phyloP scores from a whole-genome alignment of 148 eudicot genomes.

The Camellia granthamiana region DNA sequence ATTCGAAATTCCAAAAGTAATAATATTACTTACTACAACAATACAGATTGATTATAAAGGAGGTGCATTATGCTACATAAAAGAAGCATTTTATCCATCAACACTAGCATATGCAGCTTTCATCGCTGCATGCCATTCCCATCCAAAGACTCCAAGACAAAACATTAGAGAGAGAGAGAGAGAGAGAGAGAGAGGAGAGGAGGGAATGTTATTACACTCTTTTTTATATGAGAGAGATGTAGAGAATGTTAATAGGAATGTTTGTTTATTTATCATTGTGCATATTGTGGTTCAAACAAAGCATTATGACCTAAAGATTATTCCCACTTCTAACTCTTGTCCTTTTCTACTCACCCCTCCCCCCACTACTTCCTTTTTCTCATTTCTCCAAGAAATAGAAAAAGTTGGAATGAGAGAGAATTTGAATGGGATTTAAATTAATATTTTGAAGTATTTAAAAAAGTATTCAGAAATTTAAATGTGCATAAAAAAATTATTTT shows the following conservation, averaged over 20 bases:
- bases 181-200: neutral
- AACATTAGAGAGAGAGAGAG: neutral
- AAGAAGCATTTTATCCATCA: constrained; percentile 6
- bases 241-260: neutral
- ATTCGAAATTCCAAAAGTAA: constrained; percentile 8
- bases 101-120: constrained; percentile 51
- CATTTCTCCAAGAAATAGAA: constrained; percentile 3
- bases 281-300: constrained; percentile 3
- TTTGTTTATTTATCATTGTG: neutral
- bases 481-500: too few species aligned
- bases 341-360: constrained; percentile 19
- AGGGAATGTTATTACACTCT: neutral
- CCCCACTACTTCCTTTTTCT: neutral
- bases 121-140: constrained; percentile 59
- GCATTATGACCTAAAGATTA: constrained; percentile 17
- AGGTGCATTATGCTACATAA: neutral
- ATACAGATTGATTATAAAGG: neutral
- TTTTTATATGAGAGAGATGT: constrained; percentile 1
- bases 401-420: neutral
- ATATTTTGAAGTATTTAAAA: too few species aligned
- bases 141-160: constrained; percentile 64
- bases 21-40: neutral
- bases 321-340: constrained; percentile 43
- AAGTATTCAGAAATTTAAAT: too few species aligned
- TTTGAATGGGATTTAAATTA: too few species aligned